Conservation (phyloP, 306 rosid genomes). For the Betula pendula region DNA sequence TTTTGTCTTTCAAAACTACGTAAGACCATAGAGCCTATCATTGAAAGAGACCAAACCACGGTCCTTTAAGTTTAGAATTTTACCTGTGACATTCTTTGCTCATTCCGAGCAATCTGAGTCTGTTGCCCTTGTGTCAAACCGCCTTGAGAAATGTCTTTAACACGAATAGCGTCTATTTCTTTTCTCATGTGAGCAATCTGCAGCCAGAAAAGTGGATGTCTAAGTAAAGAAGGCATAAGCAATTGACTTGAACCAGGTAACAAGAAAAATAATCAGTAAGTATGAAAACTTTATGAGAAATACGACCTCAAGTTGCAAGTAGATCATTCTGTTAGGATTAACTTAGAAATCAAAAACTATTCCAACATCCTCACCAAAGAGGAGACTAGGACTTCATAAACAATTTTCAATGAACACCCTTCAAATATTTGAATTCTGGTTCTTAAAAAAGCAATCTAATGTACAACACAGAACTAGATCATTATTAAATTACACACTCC, state of each 20-base stretch:
- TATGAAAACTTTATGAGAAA: not conserved
- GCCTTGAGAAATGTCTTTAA: conserved; percentile 94
- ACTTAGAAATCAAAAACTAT: not conserved
- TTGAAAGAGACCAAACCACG: not conserved
- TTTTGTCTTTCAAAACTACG: not conserved
- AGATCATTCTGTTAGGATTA: not conserved
- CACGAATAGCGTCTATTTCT: conserved; percentile 92
- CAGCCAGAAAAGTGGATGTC: conserved; percentile 17
- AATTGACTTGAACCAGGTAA: conserved; percentile 10
- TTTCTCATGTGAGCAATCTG: conserved; percentile 94
- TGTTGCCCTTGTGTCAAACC: conserved; percentile 98
- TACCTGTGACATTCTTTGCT: conserved; percentile 91
- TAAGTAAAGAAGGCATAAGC: conserved; percentile 8
- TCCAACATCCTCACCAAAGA: not conserved
- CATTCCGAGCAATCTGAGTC: conserved; percentile 95
- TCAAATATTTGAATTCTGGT: not conserved
- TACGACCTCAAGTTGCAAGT: not conserved
- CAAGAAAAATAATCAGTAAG: conserved; percentile 2
- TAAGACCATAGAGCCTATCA: not conserved
- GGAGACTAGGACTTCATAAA: not conserved
- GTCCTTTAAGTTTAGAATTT: conserved; percentile 6
- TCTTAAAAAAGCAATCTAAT: not conserved
- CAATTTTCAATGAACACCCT: not conserved
- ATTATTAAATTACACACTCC: not conserved
- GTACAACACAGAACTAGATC: not conserved